Conservation (phyloP, 1,284 basidiomycete genomes). For the Naganishia sp. region DNA sequence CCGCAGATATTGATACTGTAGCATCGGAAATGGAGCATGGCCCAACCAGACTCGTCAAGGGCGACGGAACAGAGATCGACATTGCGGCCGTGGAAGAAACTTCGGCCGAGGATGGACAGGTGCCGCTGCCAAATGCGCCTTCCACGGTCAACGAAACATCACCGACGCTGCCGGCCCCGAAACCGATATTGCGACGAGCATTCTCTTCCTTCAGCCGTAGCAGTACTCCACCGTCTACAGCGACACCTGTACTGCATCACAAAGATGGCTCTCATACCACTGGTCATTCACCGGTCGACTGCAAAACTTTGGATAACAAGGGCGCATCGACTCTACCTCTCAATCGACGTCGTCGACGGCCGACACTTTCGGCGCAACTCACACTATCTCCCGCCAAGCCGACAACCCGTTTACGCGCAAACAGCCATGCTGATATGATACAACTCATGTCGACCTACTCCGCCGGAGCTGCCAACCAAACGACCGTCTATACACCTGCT, state of each 20-base stretch:
- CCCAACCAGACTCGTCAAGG: conserved; percentile 29
- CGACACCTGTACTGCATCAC: background rate
- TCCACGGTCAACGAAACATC: background rate
- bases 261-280: conserved; percentile 2
- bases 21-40: conserved; percentile 31
- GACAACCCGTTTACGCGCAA: conserved; percentile 43
- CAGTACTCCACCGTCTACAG: conserved; percentile 1
- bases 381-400: conserved; percentile 36
- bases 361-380: conserved; percentile 36
- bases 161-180: background rate
- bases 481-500: conserved; percentile 49
- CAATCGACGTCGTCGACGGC: conserved; percentile 40
- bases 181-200: conserved; percentile 8
- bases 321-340: conserved; percentile 41
- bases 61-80: conserved; percentile 33
- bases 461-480: conserved; percentile 51
- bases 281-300: conserved; percentile 27
- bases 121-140: background rate
- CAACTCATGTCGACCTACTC: conserved; percentile 50
- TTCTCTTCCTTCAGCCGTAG: conserved; percentile 15
- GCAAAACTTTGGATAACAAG: too few relatives aligned
- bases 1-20: conserved; percentile 27
- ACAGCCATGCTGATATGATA: conserved; percentile 50
- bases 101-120: background rate
- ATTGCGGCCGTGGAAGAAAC: conserved; percentile 10